Evolutionary conservation across 768 basidiomycete species (phyloP).

Genomic region (Amanita muscaria): DNA sequence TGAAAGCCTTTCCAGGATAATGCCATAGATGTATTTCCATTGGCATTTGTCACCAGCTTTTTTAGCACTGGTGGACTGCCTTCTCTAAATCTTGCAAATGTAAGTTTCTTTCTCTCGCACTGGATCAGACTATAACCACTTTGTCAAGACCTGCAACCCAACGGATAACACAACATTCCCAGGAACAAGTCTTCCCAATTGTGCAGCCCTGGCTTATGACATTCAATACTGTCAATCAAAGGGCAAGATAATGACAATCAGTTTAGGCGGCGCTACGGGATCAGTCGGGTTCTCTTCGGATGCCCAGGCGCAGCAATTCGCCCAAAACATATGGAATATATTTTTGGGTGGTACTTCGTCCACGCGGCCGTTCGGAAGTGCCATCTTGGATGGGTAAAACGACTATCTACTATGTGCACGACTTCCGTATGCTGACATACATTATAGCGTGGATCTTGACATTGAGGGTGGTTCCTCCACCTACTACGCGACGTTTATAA

Average conservation of each 20-base stretch:
- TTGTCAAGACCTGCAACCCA: constrained; percentile 40
- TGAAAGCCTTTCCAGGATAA: constrained; percentile 57
- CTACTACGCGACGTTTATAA: constrained; percentile 40
- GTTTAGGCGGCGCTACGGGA: constrained; percentile 46
- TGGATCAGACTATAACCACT: background rate
- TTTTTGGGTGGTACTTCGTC: constrained; percentile 54
- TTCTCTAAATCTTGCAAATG: constrained; percentile 53
- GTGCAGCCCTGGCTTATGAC: constrained; percentile 42
- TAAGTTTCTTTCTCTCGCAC: background rate
- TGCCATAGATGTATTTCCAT: constrained; percentile 47
- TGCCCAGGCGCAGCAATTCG: constrained; percentile 41
- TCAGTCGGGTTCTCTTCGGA: constrained; percentile 42
- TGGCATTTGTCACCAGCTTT: constrained; percentile 55
- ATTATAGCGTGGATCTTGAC: constrained; percentile 48
- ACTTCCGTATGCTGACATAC: background rate
- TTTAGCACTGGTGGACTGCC: constrained; percentile 53
- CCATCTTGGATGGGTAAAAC: constrained; percentile 54
- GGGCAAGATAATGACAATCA: constrained; percentile 44
- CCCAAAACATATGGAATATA: constrained; percentile 54
- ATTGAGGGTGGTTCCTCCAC: constrained; percentile 48
- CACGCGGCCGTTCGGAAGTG: constrained; percentile 54
- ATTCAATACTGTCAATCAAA: constrained; percentile 50
- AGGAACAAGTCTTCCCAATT: constrained; percentile 50
- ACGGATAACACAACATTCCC: constrained; percentile 34
- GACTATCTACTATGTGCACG: background rate